Conservation (phyloP, 371 early-diverging fungal genomes). For the Thermomucor indicae-seudaticae region DNA sequence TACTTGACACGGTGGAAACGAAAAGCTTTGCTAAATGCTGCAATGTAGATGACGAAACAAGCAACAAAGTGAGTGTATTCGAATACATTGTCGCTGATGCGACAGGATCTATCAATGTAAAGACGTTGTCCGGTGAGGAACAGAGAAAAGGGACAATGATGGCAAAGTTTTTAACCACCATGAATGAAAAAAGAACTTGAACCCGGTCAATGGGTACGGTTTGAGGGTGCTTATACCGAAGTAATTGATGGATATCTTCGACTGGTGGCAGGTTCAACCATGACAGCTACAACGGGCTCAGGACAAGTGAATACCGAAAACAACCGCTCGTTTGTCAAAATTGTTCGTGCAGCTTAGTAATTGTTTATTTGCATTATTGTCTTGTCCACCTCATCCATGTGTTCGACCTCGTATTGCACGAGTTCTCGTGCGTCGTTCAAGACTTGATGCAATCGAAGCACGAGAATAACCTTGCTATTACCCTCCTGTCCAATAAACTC, state of each 20-base stretch:
- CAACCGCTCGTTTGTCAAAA: constrained; percentile 14
- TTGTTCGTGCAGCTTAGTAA: constrained; percentile 6
- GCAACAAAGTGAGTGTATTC: constrained; percentile 10
- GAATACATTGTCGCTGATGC: constrained; percentile 26
- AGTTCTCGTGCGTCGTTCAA: constrained; percentile 25
- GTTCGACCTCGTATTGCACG: constrained; percentile 23
- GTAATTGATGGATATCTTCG: constrained; percentile 20
- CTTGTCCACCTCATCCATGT: constrained; percentile 34
- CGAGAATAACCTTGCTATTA: constrained; percentile 32
- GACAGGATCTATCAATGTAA: constrained; percentile 20
- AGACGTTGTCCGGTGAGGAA: constrained; percentile 15
- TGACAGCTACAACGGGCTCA: not conserved
- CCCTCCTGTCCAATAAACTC: constrained; percentile 42
- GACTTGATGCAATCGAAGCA: constrained; percentile 36
- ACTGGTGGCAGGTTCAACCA: constrained; percentile 5
- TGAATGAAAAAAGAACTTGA: constrained; percentile 1
- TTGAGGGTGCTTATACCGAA: constrained; percentile 18
- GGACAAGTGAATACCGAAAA: constrained; percentile 4
- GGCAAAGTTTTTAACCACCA: not conserved
- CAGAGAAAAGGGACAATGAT: not conserved
- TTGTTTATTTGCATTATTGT: constrained; percentile 14
- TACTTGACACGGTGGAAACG: not conserved
- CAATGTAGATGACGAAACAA: not conserved
- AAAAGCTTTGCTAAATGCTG: not conserved
- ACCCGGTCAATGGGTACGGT: constrained; percentile 6